Conservation (phyloP, 148 eudicot genomes). For the Rhododendron griersonianum region DNA sequence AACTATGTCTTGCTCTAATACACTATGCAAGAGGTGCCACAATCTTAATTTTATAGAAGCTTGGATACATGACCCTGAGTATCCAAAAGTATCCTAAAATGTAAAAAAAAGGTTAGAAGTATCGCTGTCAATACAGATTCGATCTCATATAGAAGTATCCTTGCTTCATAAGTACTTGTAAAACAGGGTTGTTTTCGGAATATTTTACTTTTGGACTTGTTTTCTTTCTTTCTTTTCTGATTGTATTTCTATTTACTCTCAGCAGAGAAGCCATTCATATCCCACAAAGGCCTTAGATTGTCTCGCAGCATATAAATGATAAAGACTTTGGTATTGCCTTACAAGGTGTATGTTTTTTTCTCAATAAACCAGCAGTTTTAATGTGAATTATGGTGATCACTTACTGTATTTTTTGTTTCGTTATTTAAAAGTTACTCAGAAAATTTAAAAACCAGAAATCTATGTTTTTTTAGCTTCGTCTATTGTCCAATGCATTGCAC, state of each 20-base stretch:
- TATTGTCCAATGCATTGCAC: not conserved
- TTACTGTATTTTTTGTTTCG: not conserved
- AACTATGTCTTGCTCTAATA: not conserved
- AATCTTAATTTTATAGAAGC: too few relatives aligned
- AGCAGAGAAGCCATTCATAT: constrained; percentile 3
- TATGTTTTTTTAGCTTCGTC: not conserved
- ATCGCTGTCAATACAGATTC: not conserved
- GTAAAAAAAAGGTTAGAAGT: too few relatives aligned
- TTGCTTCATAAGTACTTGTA: not conserved
- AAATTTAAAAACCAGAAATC: too few relatives aligned
- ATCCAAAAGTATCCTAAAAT: not conserved
- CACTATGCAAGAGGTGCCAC: not conserved
- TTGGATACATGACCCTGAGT: not conserved
- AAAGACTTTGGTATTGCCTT: constrained; percentile 13
- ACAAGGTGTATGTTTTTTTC: constrained; percentile 6
- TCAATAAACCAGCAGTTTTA: not conserved
- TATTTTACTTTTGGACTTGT: not conserved
- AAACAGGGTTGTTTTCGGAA: not conserved
- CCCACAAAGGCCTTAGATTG: not conserved
- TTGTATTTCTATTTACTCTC: not conserved
- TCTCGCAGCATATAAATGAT: constrained; percentile 6
- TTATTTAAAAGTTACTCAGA: not conserved
- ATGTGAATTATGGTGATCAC: not conserved
- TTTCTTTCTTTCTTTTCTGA: not conserved
- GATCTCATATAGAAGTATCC: too few relatives aligned